Evolutionary conservation across 2,329 filamentous ascomycete genomes (phyloP), one percentile per base, ranked within the genome.

Genomic region (Acephala macrosclerotiorum): DNA sequence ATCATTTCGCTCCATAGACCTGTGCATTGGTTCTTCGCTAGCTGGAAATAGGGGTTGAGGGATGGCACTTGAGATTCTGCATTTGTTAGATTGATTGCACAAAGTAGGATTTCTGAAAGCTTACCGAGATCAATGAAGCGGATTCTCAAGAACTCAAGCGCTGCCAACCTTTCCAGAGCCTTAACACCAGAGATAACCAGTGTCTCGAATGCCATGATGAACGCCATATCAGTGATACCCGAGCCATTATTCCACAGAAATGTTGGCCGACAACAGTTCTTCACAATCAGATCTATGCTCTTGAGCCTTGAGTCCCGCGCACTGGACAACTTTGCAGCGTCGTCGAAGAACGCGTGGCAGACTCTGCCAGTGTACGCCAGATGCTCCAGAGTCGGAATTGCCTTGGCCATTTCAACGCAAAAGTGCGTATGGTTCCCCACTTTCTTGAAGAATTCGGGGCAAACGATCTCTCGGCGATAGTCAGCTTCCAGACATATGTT

Each of bases 1-100:
- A 93, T 92, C 8, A 80, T 76, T 9, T 90, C 86, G 74, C 88
- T 93, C 91, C 91, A 94, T 1, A 94, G 84, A 5, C 91, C 91
- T 0, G 86, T 88, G 71, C 88, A 91, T 72, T 81, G 79, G 42
- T 85, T 85, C 56, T 87, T 81, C 38, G 83, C 80, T 49, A 93
- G 79, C 63, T 90, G 80, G 75, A 93, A 94, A 73, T 89, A 92
- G 0, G 91, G 91, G 71, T 93, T 93, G 4, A 93, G 79, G 1
- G 89, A 85, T 3, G 90, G 90, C 16, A 90, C 83, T 2, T 89
- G 86, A 1, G 90, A 91, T 74, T 93, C 91, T 89, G 35, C n/a
- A 9, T 9, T 66, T 55, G 57, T 73, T 65, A 72, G 64, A 26
- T 40, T 45, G 3, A 16, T 26, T 25, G 49, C 3, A 60, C 6